Base-by-base conservation (phyloP, 768 basidiomycete genomes). In the Lactifluus pinguis region DNA sequence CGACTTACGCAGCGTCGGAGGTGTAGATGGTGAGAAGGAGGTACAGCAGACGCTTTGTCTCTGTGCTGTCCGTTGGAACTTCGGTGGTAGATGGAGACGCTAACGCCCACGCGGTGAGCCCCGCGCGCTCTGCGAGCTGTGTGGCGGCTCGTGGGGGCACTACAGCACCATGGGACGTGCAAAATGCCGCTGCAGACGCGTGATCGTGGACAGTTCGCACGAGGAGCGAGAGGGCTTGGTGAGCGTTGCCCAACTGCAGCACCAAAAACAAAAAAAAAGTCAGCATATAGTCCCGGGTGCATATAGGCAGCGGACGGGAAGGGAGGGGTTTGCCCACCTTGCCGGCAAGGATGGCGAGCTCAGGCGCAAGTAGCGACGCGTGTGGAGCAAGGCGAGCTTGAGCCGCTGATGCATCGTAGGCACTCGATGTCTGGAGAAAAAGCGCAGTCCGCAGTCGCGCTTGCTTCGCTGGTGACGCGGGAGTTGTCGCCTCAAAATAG, bases 401-500 rank as follows among this genome's bases (percentile, higher is more conserved):
- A 3, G 87, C 73, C 0, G 63, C 52, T 3, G 74, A 70, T 1
- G 82, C 74, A 68, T 92, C 85, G 67, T 89, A 92, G 5, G 83
- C 71, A 2, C 77, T 75, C 1, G 89, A 92, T 6, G 85, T 85
- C 65, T 94, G 88, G 0, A 98, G 77, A 67, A 93, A 86, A 2
- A 95, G 74, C n/a, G 86, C 74, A 0, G 83, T 76, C 70, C 89
- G 91, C 64, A 95, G 77, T 29, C 92, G 82, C 2, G 76, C 75
- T 19, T 81, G 80, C 71, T 93, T 93, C 59, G 83, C 79, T 15
- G 80, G 79, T 0, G 90, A 89, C 58, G 89, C 82, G 1, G 91
- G 91, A 4, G 91, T 89, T 25, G 87, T 87, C n/a, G 87, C 84
- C 3, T 85, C 78, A 63, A 95, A 86, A 72, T 92, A 92, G 6